Conservation (phyloP, 2,329 filamentous ascomycete genomes). For the Cladosporium velox region DNA sequence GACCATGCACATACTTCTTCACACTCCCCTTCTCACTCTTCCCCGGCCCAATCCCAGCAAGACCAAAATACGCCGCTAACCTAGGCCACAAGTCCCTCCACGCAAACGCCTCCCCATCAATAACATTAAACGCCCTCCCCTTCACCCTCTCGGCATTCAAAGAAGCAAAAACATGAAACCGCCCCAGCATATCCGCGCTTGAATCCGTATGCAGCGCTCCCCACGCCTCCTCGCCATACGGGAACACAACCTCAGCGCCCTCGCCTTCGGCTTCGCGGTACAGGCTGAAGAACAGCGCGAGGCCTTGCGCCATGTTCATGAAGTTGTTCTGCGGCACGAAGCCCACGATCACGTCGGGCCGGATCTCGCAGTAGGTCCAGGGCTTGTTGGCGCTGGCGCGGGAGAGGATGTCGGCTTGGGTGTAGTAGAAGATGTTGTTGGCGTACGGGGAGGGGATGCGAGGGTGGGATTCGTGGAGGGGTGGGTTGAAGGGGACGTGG, state of each 20-base stretch:
- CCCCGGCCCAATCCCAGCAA: conserved; percentile 27
- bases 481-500: conserved; percentile 40
- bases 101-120: conserved; percentile 28
- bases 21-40: conserved; percentile 29
- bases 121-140: conserved; percentile 30
- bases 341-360: conserved; percentile 43
- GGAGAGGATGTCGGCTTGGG: conserved; percentile 40
- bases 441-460: conserved; percentile 35
- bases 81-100: conserved; percentile 32
- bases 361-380: conserved; percentile 43
- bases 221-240: conserved; percentile 33
- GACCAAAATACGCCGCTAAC: conserved; percentile 30
- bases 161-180: conserved; percentile 25
- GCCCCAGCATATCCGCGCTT: conserved; percentile 39
- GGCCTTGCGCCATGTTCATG: conserved; percentile 38
- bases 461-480: conserved; percentile 38
- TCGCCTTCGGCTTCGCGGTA: conserved; percentile 40
- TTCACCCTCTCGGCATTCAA: background rate
- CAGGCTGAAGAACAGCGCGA: conserved; percentile 41
- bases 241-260: conserved; percentile 41
- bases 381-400: conserved; percentile 35
- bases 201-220: conserved; percentile 36
- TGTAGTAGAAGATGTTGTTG: conserved; percentile 42
- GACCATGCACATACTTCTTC: conserved; percentile 34
- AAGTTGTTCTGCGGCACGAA: conserved; percentile 44